Evolutionary conservation across 2,329 filamentous ascomycete species (phyloP).

Genomic region (Arachnomyces sp.): DNA sequence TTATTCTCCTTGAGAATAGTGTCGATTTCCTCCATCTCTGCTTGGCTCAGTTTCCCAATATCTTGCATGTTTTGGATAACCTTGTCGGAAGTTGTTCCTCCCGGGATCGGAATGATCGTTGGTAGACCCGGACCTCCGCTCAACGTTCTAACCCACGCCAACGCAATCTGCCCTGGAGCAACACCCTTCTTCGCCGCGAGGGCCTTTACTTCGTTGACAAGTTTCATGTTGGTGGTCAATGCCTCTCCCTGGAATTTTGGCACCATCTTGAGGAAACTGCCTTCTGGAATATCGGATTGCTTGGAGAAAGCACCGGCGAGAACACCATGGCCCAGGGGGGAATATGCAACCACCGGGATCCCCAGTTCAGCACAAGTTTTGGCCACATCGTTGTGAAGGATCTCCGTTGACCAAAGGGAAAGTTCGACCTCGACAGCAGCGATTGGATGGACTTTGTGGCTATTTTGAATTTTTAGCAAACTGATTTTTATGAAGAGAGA

Average conservation of each 20-base stretch:
- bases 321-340: constrained; percentile 52
- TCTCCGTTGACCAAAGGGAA: constrained; percentile 50
- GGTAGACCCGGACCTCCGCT: constrained; percentile 38
- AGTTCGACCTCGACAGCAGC: constrained; percentile 55
- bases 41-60: constrained; percentile 23
- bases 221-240: constrained; percentile 43
- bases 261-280: constrained; percentile 36
- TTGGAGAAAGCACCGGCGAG: constrained; percentile 44
- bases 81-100: constrained; percentile 29
- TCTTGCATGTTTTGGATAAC: constrained; percentile 28
- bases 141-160: constrained; percentile 42
- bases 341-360: constrained; percentile 56
- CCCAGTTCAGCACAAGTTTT: constrained; percentile 48
- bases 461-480: constrained; percentile 23
- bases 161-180: constrained; percentile 40
- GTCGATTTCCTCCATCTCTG: constrained; percentile 44
- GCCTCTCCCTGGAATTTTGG: constrained; percentile 47
- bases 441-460: constrained; percentile 47
- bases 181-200: constrained; percentile 40
- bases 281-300: constrained; percentile 39
- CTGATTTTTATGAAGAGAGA: not conserved
- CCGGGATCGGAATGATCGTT: constrained; percentile 31
- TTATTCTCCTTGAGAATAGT: constrained; percentile 42
- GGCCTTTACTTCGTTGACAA: constrained; percentile 39
- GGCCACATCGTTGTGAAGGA: constrained; percentile 52